Evolutionary conservation across 2,329 filamentous ascomycete species (phyloP), one percentile per base, ranked within the genome.

Genomic region (Chrysoporthe austroafricana): DNA sequence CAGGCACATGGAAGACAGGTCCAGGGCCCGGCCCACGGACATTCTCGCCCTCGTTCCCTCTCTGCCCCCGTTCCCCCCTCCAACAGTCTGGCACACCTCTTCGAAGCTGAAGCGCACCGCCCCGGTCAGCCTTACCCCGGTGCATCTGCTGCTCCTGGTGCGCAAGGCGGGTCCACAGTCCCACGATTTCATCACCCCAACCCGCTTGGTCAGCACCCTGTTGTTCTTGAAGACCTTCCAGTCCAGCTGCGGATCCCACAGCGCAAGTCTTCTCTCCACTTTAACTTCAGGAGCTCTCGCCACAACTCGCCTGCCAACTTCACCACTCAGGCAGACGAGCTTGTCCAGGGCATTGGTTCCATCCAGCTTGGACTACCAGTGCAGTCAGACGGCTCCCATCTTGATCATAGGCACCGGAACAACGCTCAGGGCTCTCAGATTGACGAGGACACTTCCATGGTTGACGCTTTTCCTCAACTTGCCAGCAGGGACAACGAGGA

Each of bases 151-250:
- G 9, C 64, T 48, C 14, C 43, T 14, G 56, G 13, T 43, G 44
- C n/a, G 21, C 60, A 58, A 34, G 48, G 11, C n/a, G n/a, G 52
- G n/a, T 36, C 46, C 16, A n/a, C 61, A 42, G 26, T 6, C 39
- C n/a, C n/a, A 36, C 21, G 21, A 11, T 21, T 44, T 13, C 48
- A 66, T 7, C 68, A 69, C 21, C 62, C 65, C 36, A 68, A 69
- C 21, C 68, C 68, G 16, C 66, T 69, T 11, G 54, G 57, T 32
- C 65, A 67, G 52, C 68, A 69, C 65, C 68, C 68, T 1, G 46
- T 69, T 14, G 4, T 54, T 18, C 26, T 64, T 36, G 64, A 59
- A n/a, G 26, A 56, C 26, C 43, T 18, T 43, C 32, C 48, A 4
- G 21, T 8, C 39, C 58, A 50, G 18, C 42, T 59, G 14, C 61